These are phyloP conservation scores for Larix kaempferi DNA, from an alignment of 75 land plant genomes.

Conservation along the genomic window DNA sequence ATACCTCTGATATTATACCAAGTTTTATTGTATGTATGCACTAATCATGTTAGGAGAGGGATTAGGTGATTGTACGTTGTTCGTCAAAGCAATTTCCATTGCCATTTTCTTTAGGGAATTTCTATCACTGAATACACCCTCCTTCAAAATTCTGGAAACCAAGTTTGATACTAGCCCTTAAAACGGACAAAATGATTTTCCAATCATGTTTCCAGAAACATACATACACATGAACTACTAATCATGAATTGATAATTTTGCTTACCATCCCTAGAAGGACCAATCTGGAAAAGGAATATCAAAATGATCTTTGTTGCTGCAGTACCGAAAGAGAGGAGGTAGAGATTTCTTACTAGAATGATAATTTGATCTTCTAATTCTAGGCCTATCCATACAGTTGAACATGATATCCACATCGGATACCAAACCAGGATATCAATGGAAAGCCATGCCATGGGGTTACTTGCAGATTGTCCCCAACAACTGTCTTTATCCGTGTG, in stretches of 20 bases:
- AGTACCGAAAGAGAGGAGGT: conserved; percentile 72
- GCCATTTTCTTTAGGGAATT: no score
- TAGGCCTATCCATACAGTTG: conserved; percentile 79
- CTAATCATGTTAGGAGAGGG: no score
- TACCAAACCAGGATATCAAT: conserved; percentile 49
- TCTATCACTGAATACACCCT: no score
- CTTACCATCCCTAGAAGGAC: conserved; percentile 88
- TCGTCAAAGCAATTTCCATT: no score
- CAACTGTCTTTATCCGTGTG: conserved; percentile 40
- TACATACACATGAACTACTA: not conserved
- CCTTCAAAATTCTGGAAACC: no score
- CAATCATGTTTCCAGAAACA: not conserved
- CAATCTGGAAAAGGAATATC: conserved; percentile 86
- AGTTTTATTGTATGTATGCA: no score
- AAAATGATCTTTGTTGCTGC: conserved; percentile 41
- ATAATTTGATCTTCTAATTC: conserved; percentile 15
- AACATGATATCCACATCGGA: conserved; percentile 84
- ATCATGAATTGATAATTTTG: not conserved
- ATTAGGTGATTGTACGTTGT: no score
- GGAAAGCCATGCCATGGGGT: conserved; percentile 74
- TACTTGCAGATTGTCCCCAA: conserved; percentile 64
- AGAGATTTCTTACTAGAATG: conserved; percentile 12
- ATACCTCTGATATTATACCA: no score
- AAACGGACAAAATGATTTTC: not conserved
- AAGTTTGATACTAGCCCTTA: no score